Base-by-base conservation (phyloP, 371 early-diverging fungal species). In the Mortierella sp. region DNA sequence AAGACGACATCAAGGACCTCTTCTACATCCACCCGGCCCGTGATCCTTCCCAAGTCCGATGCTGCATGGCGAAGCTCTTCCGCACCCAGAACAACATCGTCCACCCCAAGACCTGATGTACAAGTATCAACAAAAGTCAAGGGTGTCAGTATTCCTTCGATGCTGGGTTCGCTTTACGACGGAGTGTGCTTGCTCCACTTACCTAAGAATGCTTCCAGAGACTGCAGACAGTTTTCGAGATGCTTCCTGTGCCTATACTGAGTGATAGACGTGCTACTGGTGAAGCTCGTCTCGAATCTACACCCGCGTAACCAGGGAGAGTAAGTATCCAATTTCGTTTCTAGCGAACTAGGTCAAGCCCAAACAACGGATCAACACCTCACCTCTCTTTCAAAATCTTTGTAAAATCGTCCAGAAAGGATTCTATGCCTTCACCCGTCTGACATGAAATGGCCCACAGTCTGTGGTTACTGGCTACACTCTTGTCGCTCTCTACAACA, bases 11-110 rank as follows among this genome's bases (percentile, higher is more conserved):
- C 93, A 24, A 94, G 79, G 5, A 94, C 86, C 59, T 93, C 87
- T 60, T 94, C 93, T 11, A 90, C 88, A 70, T 90, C 90, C 5
- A 91, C 86, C 9, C 83, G 76, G 15, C 94, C 93, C 3, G 94
- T 94, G 61, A 94, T 92, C 60, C 86, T 81, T 6, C 93, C 92
- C 9, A 94, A 51, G 1, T 89, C 86, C 32, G 87, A 80, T 4
- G 89, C 89, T 7, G 93, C 93, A 27, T 82, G 81, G 9, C 93
- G 84, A 60, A 94, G 80, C 70, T 93, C 94, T 72, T 94, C 94
- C 17, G 93, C 94, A 5, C 85, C 87, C 50, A 94, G 71, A 6
- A 94, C 93, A 17, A 90, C 79, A 50, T 88, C 86, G 11, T 70
- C 59, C 17, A 64, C 72, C 11, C 66, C 68, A 11, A 79, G 51